Evolutionary conservation across 768 basidiomycete genomes (phyloP).

Genomic region (Tulasnella sp.): DNA sequence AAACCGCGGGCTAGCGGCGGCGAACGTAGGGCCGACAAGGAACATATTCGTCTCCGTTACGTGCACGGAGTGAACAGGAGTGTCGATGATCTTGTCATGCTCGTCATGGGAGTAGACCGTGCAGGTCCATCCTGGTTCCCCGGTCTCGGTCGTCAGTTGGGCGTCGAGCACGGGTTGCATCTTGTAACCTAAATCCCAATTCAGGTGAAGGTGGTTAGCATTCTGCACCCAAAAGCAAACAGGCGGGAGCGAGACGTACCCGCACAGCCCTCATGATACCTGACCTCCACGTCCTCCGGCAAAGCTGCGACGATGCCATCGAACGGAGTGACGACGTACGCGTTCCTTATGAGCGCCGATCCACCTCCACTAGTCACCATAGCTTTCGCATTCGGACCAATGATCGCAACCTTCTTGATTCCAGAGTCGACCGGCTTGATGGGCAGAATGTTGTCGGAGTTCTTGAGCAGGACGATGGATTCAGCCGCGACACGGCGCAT

Average conservation of each 20-base stretch:
- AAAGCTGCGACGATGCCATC: conserved; percentile 60
- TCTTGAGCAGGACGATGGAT: conserved; percentile 64
- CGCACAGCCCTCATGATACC: conserved; percentile 66
- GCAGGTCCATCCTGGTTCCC: conserved; percentile 64
- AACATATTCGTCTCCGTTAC: conserved; percentile 55
- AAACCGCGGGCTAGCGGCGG: conserved; percentile 57
- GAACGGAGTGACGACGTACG: conserved; percentile 66
- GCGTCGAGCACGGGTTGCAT: conserved; percentile 71
- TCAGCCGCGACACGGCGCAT: conserved; percentile 61
- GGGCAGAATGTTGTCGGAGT: conserved; percentile 60
- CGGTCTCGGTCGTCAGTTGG: conserved; percentile 55
- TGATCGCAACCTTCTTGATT: conserved; percentile 60
- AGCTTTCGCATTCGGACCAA: conserved; percentile 70
- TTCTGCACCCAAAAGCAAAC: background rate
- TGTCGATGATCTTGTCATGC: conserved; percentile 49
- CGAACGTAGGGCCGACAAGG: conserved; percentile 66
- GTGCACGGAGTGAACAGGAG: conserved; percentile 54
- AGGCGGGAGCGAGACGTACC: conserved; percentile 46
- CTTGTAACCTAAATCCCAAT: conserved; percentile 55
- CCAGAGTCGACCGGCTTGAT: conserved; percentile 42
- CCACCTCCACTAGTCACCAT: conserved; percentile 76
- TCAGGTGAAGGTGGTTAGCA: background rate
- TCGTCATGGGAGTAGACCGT: conserved; percentile 63
- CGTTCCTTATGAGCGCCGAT: conserved; percentile 61
- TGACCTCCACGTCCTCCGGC: conserved; percentile 54